Conservation (phyloP, 2,329 filamentous ascomycete species). For the Sporothrix dimorphospora region DNA sequence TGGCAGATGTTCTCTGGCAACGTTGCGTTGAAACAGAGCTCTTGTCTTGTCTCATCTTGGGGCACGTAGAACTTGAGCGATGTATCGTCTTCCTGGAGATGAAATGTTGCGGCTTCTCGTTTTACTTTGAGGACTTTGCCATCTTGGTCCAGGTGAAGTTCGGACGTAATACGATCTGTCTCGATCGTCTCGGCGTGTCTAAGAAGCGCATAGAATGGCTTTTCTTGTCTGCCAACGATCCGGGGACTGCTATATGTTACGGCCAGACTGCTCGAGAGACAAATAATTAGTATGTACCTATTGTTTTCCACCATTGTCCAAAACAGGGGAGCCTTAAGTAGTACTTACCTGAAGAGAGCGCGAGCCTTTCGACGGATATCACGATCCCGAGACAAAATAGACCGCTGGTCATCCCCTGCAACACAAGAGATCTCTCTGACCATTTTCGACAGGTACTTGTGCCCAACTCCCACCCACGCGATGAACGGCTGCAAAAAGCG, state of each 20-base stretch:
- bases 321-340: no score
- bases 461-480: constrained; percentile 41
- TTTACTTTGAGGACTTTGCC: constrained; percentile 26
- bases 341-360: constrained; percentile 40
- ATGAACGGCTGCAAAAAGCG: constrained; percentile 40
- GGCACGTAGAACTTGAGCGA: constrained; percentile 42
- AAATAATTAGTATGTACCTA: neutral
- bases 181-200: constrained; percentile 37
- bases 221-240: constrained; percentile 13
- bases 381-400: constrained; percentile 35
- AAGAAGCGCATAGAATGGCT: constrained; percentile 36
- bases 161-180: constrained; percentile 41
- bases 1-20: constrained; percentile 39
- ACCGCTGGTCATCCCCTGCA: constrained; percentile 26
- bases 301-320: neutral
- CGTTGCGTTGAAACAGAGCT: constrained; percentile 38
- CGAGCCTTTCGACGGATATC: constrained; percentile 41
- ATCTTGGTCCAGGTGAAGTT: constrained; percentile 39
- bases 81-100: constrained; percentile 21
- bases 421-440: constrained; percentile 43
- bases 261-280: constrained; percentile 33
- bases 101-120: constrained; percentile 1
- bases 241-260: constrained; percentile 38
- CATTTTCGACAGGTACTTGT: constrained; percentile 41
- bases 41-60: constrained; percentile 36